Base-by-base conservation (phyloP, 495 filamentous ascomycete species). In the Trypethelium eluteriae region DNA sequence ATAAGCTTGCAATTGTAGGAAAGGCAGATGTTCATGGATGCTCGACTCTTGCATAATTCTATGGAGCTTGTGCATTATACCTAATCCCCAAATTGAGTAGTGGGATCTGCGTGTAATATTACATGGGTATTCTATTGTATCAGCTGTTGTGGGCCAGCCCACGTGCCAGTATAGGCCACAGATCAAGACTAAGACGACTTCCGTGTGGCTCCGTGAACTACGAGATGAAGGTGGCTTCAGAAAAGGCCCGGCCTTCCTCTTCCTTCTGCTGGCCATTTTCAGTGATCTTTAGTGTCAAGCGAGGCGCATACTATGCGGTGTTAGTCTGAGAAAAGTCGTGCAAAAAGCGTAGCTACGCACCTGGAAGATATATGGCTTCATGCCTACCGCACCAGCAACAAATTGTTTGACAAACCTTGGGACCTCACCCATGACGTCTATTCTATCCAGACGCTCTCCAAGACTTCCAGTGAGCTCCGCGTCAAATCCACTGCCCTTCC, bases 351-450 rank as follows among this genome's bases (percentile, higher is more conserved):
- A 46, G 9, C 38, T 14, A 73, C 81, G 50, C 73, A 93, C 92
- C 84, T 96, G 93, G 80, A 96, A 98, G 73, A 98, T 97, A 75
- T 96, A 98, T 9, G 94, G 95, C 79, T 90, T 91, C 32, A 94
- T 93, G 68, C 94, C 94, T 2, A 86, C 90, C 50, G 93, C 90
- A 53, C 83, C 86, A 47, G 89, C 90, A 11, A 95, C 91, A 75
- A 98, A 89, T 62, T 83, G 85, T 85, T 98, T 98, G 72, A 98
- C 88, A 72, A 98, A 96, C 38, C 89, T 89, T 2, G 94, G 94
- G 62, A 98, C 89, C 74, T 98, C 91, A 9, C 88, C 90, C 93
- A 98, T 95, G 65, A 98, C 88, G 76, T 98, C 95, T 62, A 98
- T 85, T 68, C 90, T 86, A 76, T 98, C 95, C 38, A 89, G 74